Evolutionary conservation across 768 basidiomycete species (phyloP), one percentile per base, ranked within the genome.

Genomic region (Crepidotus variabilis): DNA sequence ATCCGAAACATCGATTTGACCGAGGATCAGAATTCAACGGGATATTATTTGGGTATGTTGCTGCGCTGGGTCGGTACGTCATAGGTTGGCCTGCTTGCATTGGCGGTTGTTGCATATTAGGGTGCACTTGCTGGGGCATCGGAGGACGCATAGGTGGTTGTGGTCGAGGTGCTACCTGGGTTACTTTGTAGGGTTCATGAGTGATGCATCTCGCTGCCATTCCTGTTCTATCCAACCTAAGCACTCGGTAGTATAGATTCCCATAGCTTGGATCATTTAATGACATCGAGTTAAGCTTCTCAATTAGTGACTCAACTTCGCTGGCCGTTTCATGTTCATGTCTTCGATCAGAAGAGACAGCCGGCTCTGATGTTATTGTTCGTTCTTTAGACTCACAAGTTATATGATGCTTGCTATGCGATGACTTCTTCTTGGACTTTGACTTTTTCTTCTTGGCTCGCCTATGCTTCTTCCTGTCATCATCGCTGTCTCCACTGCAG

Each of bases 11-110:
- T 9, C 24, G n/a, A 18, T 47, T 20, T 33, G 3, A 10, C n/a
- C 3, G 2, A 14, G 35, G 21, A 11, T 13, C 8, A 24, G 34
- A 18, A 28, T 47, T 50, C 10, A 45, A 14, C 7, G 52, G 57
- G 32, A 58, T 58, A 18, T 54, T 54, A 21, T 58, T 58, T 18
- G 57, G 52, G 43, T 54, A 58, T 21, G 52, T 49, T 7, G 46
- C 28, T 4, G 56, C 14, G 35, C 35, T 8, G 8, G 35, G 16
- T 16, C 16, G 35, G 35, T 8, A 36, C 47, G 8, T 8, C 8
- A 9, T 47, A 18, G 22, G 47, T n/a, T 22, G 22, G 9, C 9
- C n/a, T 47, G 18, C 47, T n/a, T n/a, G n/a, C n/a, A n/a, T n/a
- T n/a, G n/a, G n/a, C n/a, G n/a, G n/a, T n/a, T n/a, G n/a, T n/a